Conservation (phyloP, 2,329 filamentous ascomycete species). For the Aureobasidium melanogenum region DNA sequence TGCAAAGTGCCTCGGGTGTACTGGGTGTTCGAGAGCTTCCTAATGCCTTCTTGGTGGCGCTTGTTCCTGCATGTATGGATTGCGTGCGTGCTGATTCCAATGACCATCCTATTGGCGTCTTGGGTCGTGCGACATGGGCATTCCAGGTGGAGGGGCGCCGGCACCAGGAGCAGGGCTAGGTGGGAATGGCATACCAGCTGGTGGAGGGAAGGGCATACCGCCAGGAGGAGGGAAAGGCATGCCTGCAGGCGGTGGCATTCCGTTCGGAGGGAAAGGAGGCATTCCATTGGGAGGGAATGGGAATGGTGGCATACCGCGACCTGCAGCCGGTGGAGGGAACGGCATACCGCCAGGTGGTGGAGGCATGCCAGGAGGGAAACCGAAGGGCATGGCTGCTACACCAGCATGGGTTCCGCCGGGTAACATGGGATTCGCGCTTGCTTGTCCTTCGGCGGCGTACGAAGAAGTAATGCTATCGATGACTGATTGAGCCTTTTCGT, state of each 20-base stretch:
- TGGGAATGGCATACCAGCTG: constrained; percentile 23
- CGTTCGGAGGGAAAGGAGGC: constrained; percentile 24
- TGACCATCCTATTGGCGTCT: constrained; percentile 10
- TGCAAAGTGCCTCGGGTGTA: background rate
- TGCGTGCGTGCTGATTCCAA: background rate
- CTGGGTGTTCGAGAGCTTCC: background rate
- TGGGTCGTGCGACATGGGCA: constrained; percentile 8
- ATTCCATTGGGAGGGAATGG: constrained; percentile 30
- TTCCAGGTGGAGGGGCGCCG: constrained; percentile 1
- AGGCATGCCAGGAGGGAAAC: constrained; percentile 44
- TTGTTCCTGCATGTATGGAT: background rate
- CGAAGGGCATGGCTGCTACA: constrained; percentile 34
- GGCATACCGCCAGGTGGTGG: constrained; percentile 28
- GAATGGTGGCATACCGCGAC: constrained; percentile 25
- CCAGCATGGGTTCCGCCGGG: constrained; percentile 32
- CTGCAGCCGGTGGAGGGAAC: constrained; percentile 20
- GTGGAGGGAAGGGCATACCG: constrained; percentile 19
- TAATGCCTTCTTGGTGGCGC: background rate
- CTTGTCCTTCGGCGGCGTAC: constrained; percentile 89
- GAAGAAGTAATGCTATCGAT: constrained; percentile 97
- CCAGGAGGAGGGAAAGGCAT: constrained; percentile 22
- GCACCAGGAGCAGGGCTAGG: constrained; percentile 17
- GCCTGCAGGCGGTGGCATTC: constrained; percentile 19
- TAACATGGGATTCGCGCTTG: constrained; percentile 76
- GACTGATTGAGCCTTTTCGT: constrained; percentile 96